phyloP scores from a whole-genome alignment of 2,329 filamentous ascomycete species.

The Aspergillus aculeatus region DNA sequence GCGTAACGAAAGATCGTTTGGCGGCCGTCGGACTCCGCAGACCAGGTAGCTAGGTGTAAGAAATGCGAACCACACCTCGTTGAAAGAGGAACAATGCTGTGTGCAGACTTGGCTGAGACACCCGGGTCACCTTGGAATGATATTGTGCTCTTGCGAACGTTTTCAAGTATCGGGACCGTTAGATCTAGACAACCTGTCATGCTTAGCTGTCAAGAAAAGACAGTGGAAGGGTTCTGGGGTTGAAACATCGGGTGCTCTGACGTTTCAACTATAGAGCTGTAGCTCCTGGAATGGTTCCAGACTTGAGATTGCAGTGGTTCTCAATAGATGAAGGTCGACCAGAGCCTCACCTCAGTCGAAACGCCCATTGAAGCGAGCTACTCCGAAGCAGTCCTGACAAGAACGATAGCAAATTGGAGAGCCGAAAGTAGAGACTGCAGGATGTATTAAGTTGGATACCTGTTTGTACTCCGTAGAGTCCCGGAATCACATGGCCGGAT shows the following conservation, averaged over 20 bases:
- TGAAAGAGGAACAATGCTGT: not conserved
- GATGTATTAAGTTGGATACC: not conserved
- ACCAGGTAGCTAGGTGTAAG: not conserved
- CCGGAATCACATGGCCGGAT: not conserved
- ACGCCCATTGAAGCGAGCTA: not conserved
- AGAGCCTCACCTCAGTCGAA: not conserved
- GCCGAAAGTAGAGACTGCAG: not conserved
- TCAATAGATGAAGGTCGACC: not conserved
- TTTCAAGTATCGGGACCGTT: not conserved
- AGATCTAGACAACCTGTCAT: slow-evolving; percentile 1
- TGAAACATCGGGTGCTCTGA: slow-evolving; percentile 2
- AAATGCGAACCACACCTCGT: not conserved
- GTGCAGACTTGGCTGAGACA: not conserved
- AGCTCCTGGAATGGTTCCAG: not conserved
- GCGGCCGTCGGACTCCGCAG: not conserved
- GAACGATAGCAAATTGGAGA: not conserved
- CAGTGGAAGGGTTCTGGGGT: not conserved
- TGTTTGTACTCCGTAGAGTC: too few relatives aligned
- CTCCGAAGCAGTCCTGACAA: not conserved
- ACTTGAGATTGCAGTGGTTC: not conserved
- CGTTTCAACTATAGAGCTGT: slow-evolving; percentile 5
- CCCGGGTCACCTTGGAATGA: not conserved
- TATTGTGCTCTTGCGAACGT: not conserved
- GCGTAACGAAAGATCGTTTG: not conserved
- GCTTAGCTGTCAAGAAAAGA: not conserved